Evolutionary conservation across 768 basidiomycete genomes (phyloP).

Genomic region (Suillus subalutaceus): DNA sequence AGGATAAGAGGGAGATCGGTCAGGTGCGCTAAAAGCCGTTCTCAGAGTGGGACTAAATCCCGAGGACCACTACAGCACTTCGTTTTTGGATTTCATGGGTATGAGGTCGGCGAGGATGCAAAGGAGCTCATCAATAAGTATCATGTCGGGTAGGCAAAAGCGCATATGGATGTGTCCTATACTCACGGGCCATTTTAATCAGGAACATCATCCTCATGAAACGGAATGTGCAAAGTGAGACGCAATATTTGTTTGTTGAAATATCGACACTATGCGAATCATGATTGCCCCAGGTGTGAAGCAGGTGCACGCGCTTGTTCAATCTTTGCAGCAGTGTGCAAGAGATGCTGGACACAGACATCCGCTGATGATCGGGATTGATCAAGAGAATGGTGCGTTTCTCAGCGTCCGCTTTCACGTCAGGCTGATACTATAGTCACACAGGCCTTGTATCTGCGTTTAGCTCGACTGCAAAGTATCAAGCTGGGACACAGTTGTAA

Average conservation of each 20-base stretch:
- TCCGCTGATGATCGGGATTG: slow-evolving; percentile 69
- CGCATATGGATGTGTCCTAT: not conserved
- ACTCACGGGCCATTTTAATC: not conserved
- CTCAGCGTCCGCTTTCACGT: not conserved
- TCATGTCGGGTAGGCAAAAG: slow-evolving; percentile 49
- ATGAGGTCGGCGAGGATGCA: slow-evolving; percentile 52
- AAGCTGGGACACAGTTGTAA: slow-evolving; percentile 70
- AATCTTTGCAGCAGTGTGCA: slow-evolving; percentile 56
- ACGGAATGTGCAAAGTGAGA: slow-evolving; percentile 60
- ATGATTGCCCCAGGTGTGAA: slow-evolving; percentile 42
- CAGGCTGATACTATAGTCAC: not conserved
- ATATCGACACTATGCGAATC: not conserved
- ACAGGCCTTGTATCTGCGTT: slow-evolving; percentile 73
- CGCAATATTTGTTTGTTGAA: not conserved
- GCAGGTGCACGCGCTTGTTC: slow-evolving; percentile 52
- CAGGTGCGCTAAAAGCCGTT: slow-evolving; percentile 37
- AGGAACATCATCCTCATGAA: slow-evolving; percentile 70
- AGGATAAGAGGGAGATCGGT: slow-evolving; percentile 47
- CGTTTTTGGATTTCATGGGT: slow-evolving; percentile 70
- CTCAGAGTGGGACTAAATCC: not conserved
- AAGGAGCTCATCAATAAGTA: slow-evolving; percentile 62
- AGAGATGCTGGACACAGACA: slow-evolving; percentile 54
- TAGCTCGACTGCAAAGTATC: slow-evolving; percentile 41
- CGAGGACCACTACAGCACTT: slow-evolving; percentile 53
- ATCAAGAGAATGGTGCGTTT: slow-evolving; percentile 70